These are phyloP conservation scores for Linaria vulgaris DNA, from an alignment of 257 asterid genomes.

Conservation along the genomic window DNA sequence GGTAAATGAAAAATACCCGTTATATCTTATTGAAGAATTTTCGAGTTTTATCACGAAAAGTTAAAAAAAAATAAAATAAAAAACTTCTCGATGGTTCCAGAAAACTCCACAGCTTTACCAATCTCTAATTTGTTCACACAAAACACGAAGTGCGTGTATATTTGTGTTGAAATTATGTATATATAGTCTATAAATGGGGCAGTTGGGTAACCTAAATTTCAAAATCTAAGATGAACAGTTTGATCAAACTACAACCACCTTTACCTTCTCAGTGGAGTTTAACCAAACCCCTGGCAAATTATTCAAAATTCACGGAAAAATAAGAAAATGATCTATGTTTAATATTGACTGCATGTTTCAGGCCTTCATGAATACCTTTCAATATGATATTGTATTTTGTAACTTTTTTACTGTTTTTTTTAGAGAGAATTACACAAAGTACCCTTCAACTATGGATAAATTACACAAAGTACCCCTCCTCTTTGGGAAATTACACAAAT, in stretches of 20 bases:
- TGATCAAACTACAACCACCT: conserved; percentile 45
- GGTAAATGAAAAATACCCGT: no score
- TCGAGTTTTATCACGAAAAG: no score
- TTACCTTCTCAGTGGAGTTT: conserved; percentile 42
- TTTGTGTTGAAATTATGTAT: neutral
- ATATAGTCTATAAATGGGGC: neutral
- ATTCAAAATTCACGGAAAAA: neutral
- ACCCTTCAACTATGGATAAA: no score
- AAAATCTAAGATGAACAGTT: conserved; percentile 35
- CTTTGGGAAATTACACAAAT: no score
- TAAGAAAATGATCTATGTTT: neutral
- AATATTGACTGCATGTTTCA: neutral
- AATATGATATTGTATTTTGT: no score
- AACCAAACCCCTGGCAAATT: conserved; percentile 37
- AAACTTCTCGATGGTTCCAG: neutral
- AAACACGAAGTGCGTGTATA: neutral
- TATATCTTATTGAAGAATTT: no score
- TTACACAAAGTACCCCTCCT: no score
- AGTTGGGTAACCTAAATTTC: conserved; percentile 29
- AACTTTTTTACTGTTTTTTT: no score
- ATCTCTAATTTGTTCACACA: neutral
- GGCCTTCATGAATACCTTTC: no score
- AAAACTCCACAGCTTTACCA: conserved; percentile 1
- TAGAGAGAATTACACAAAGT: no score
- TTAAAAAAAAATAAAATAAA: no score